A percentile compares a stretch with the other conserved stretches of the same genome.
Evolutionary conservation across 148 eudicot species (phyloP).

Genomic region (Nepenthes mirabilis): DNA sequence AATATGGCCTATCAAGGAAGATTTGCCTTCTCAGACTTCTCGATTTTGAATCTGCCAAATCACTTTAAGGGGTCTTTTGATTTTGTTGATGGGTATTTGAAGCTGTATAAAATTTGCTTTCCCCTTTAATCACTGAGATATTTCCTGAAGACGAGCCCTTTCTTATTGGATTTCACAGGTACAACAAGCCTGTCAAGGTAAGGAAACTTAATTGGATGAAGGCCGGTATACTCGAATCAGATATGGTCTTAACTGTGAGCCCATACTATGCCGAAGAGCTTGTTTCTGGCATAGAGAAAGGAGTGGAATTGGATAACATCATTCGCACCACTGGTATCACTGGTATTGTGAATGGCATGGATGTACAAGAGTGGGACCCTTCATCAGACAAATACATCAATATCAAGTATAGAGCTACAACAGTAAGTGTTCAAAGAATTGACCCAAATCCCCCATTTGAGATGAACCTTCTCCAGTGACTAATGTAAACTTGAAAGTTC

Average conservation of each 20-base stretch:
- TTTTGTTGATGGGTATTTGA: slow-evolving; percentile 64
- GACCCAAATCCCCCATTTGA: not conserved
- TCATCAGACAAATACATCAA: slow-evolving; percentile 45
- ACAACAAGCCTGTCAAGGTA: slow-evolving; percentile 58
- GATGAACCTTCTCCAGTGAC: not conserved
- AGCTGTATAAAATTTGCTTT: not conserved
- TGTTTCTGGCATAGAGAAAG: slow-evolving; percentile 46
- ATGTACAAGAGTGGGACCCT: slow-evolving; percentile 86
- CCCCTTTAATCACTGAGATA: not conserved
- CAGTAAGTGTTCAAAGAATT: slow-evolving; percentile 32
- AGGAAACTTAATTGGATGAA: slow-evolving; percentile 91
- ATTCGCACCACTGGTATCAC: slow-evolving; percentile 28
- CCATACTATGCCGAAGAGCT: slow-evolving; percentile 77
- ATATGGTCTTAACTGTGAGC: slow-evolving; percentile 66
- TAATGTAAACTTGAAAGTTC: not conserved
- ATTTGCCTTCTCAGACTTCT: slow-evolving; percentile 51
- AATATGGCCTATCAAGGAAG: slow-evolving; percentile 97
- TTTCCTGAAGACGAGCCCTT: not conserved
- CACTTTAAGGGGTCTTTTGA: slow-evolving; percentile 47
- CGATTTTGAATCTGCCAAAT: slow-evolving; percentile 63
- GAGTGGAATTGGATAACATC: slow-evolving; percentile 61
- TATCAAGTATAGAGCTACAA: slow-evolving; percentile 42
- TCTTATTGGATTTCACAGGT: slow-evolving; percentile 25
- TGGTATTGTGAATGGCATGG: slow-evolving; percentile 94
- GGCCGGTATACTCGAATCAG: slow-evolving; percentile 65